Percentiles rank a stretch among this genome's conserved stretches.
Conservation (phyloP, 257 asterid genomes). For the Ehretia macrophylla region DNA sequence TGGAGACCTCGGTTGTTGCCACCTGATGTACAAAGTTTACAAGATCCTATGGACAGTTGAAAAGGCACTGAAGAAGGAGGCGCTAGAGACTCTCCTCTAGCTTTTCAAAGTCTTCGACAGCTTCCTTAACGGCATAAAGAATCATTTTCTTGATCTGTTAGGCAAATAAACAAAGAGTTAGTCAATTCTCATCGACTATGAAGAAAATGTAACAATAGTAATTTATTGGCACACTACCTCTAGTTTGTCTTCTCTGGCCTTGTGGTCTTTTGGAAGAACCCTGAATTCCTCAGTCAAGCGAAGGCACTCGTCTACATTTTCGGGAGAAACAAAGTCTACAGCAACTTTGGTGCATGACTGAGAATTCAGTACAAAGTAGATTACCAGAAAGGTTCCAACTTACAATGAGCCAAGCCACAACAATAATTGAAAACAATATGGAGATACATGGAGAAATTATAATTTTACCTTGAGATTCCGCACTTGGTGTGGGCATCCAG, state of each 20-base stretch:
- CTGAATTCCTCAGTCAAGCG: conserved; percentile 77
- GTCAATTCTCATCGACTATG: not conserved
- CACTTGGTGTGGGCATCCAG: conserved; percentile 99
- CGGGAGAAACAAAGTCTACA: conserved; percentile 90
- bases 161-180: not conserved
- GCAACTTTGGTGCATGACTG: conserved; percentile 99
- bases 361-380: conserved; percentile 1
- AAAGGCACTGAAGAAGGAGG: not conserved
- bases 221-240: conserved; percentile 47
- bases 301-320: conserved; percentile 73
- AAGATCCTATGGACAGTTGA: not conserved
- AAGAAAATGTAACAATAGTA: not conserved
- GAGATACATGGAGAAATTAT: not conserved
- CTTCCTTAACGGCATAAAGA: conserved; percentile 60
- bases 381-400: not conserved
- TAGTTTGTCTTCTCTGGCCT: conserved; percentile 88
- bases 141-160: conserved; percentile 89
- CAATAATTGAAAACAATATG: not conserved
- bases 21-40: no score
- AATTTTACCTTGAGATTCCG: conserved; percentile 74
- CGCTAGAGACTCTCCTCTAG: not conserved
- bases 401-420: not conserved
- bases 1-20: no score
- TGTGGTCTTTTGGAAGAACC: conserved; percentile 76
- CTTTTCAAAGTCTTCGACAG: conserved; percentile 54